These are phyloP conservation scores for Candida golubevii DNA, from an alignment of 805 yeast genomes.

Conservation along the genomic window DNA sequence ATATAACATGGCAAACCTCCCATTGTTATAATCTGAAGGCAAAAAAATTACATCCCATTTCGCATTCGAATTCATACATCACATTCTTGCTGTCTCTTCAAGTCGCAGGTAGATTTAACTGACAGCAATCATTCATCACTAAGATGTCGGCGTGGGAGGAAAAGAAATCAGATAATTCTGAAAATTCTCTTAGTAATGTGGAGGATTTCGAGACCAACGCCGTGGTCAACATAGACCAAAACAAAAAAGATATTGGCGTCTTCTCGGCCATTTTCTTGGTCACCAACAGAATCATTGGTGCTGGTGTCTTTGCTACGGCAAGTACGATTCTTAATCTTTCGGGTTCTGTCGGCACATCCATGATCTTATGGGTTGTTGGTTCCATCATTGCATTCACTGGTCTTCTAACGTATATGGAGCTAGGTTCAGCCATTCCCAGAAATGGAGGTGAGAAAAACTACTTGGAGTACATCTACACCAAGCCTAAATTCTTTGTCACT, in stretches of 20 bases:
- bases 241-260: slow-evolving; percentile 42
- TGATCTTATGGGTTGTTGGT: slow-evolving; percentile 74
- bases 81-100: not conserved
- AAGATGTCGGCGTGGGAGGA: slow-evolving; percentile 12
- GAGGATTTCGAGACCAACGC: slow-evolving; percentile 15
- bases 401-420: slow-evolving; percentile 67
- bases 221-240: slow-evolving; percentile 39
- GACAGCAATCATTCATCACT: not conserved
- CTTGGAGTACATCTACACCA: slow-evolving; percentile 63
- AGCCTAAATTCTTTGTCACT: slow-evolving; percentile 63
- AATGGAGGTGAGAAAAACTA: slow-evolving; percentile 88
- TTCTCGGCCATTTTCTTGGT: slow-evolving; percentile 32
- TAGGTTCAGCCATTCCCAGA: slow-evolving; percentile 70
- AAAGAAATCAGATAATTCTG: slow-evolving; percentile 10
- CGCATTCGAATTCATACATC: not conserved
- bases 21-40: not conserved
- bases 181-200: slow-evolving; percentile 3
- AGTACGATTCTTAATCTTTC: slow-evolving; percentile 24
- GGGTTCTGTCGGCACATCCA: slow-evolving; percentile 69
- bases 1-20: not conserved
- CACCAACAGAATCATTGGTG: slow-evolving; percentile 20
- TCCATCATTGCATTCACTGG: slow-evolving; percentile 54
- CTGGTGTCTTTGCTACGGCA: slow-evolving; percentile 20
- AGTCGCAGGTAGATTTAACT: too few species aligned
- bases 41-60: not conserved